Evolutionary conservation across 345 rosid genomes (phyloP).

Genomic region (Lagerstroemia speciosa): DNA sequence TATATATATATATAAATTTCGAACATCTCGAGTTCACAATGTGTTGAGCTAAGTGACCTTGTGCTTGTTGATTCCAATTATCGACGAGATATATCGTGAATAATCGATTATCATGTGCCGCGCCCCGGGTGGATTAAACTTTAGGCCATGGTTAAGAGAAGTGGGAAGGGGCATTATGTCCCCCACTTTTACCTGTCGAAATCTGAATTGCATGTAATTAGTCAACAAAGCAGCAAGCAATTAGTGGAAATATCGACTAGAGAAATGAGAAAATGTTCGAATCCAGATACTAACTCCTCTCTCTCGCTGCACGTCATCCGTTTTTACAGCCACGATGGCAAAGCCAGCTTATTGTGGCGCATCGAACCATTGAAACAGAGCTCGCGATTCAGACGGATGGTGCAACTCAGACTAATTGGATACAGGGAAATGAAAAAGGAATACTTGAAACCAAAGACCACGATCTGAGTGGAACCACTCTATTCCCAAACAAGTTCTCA

Average conservation of each 20-base stretch:
- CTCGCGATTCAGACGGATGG: too few relatives aligned
- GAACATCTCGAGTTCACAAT: neutral
- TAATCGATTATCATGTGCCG: neutral
- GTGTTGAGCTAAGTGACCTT: neutral
- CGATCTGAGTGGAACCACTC: too few relatives aligned
- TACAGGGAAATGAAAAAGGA: too few relatives aligned
- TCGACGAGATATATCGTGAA: too few relatives aligned
- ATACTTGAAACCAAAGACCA: too few relatives aligned
- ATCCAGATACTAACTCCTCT: neutral
- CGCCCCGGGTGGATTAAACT: neutral
- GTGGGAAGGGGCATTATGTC: neutral
- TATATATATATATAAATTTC: neutral
- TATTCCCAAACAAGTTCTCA: conserved; percentile 8
- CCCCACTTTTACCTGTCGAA: neutral
- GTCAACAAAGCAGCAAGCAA: neutral
- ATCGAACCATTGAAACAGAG: too few relatives aligned
- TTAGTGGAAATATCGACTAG: neutral
- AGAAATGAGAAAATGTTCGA: too few relatives aligned
- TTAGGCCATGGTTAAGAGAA: neutral
- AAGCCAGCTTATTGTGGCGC: too few relatives aligned
- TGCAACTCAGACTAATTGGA: too few relatives aligned
- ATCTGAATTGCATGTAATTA: neutral
- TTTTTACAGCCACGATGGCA: too few relatives aligned
- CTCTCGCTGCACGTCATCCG: too few relatives aligned
- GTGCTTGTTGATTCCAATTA: neutral